Evolutionary conservation across 2,329 filamentous ascomycete species (phyloP), one percentile per base, ranked within the genome.

Genomic region (Davidsoniella virescens): DNA sequence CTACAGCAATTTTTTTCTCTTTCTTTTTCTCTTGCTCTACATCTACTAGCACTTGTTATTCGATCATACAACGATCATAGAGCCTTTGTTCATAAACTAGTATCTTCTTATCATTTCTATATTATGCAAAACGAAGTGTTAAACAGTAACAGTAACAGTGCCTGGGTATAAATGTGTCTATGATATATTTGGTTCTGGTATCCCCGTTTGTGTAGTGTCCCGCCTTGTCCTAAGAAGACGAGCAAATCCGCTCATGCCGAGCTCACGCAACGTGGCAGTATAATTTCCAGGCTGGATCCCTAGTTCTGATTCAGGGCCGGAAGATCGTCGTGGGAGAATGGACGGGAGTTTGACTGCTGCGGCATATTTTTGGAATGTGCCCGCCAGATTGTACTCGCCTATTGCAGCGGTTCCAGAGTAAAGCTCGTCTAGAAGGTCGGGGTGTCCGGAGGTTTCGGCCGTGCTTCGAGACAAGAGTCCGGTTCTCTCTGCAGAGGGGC

Each of bases 371-470:
- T 42, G 45, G 6, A 53, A 61, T 2, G 72, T 68, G 47, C 71
- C 66, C 5, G 73, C 56, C 23, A 78, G 62, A 55, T 76, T 68
- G 52, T 76, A 75, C 51, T 73, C 71, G 50, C 68, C 68, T 36
- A 78, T 59, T 4, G 76, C 59, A 14, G 67, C 75, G 57, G 74
- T 75, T 7, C 75, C 75, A 8, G 75, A 77, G 49, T 63, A 65
- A 59, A 78, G 62, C 2, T 71, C 62, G 53, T 77, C 51, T 17
- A 49, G 12, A 20, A 20, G 37, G 38, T 47, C 29, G 7, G 44
- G 50, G 12, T 52, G 50, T 9, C 17, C 16, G 16, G 50, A 36
- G 7, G 44, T 33, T 2, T 44, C 46, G 12, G 36, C 9, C 9
- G 23, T 38, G 33, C 25, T 43, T 8, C 47, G 44, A 20, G 37